Evolutionary conservation across 495 filamentous ascomycete species (phyloP), one percentile per base, ranked within the genome.

Genomic region (Immersiella caudata): DNA sequence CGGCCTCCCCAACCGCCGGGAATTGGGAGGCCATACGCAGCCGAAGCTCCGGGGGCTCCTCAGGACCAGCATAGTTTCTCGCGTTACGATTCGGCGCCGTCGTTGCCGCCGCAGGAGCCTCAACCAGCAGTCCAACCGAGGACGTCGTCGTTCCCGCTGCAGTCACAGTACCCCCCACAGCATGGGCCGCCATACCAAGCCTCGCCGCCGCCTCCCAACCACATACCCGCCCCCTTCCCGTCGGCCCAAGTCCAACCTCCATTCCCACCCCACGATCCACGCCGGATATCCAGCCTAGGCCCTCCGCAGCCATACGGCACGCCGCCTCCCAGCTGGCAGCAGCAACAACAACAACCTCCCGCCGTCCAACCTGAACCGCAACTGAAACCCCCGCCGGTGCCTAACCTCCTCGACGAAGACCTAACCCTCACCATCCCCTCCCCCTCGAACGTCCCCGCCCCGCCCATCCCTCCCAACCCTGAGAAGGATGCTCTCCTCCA

Each of bases 391-490:
- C 85, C 86, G 54, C 87, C 90, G 0, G 85, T 87, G 0, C 84
- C 84, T 0, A 89, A 96, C 72, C 84, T 96, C 58, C 76, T 86
- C 73, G 82, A 86, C 70, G 78, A 90, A 86, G 74, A 91, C 84
- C 68, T 93, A 80, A 66, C 88, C 81, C 64, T 92, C 21, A 78
- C 89, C 58, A 84, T 93, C 35, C 89, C 92, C 12, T 77, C 87
- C 11, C 78, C 86, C 55, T 75, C 79, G 5, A 71, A 75, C 35
- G 68, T 80, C 46, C 77, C 84, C 8, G 87, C 91, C 0, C 94
- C 94, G 0, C 94, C 94, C 12, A 92, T 97, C 60, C 95, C 95
- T 0, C 94, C 93, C 1, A 99, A 99, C 75, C 95, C 95, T 7
- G 93, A 99, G 79, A 99, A 97, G 74, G 93, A 97, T 75, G 88